Percentiles rank a stretch among this genome's conserved stretches.
Conservation (phyloP, 495 filamentous ascomycete species). For the Pseudotulostoma volvatum region DNA sequence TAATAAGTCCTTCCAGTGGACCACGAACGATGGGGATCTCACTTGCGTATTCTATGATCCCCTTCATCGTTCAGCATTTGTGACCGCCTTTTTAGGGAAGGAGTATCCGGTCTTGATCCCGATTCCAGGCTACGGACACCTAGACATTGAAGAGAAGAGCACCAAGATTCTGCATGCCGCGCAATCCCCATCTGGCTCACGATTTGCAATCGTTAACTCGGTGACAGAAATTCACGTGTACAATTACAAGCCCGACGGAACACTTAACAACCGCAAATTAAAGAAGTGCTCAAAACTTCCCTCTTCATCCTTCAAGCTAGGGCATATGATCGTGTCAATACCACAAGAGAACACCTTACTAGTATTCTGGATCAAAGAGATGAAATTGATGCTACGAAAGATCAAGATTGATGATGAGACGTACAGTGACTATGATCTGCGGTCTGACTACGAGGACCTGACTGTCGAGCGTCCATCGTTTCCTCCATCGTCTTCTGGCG, state of each 20-base stretch:
- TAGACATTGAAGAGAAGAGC: constrained; percentile 5
- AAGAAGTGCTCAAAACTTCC: constrained; percentile 12
- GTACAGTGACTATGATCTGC: constrained; percentile 11
- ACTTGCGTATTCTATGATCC: constrained; percentile 13
- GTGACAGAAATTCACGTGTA: constrained; percentile 13
- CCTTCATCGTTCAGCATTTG: constrained; percentile 8
- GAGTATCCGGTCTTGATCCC: constrained; percentile 11
- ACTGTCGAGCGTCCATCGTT: constrained; percentile 5
- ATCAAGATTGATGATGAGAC: constrained; percentile 8
- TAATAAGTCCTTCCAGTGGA: constrained; percentile 9
- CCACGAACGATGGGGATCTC: constrained; percentile 9
- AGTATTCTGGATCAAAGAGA: constrained; percentile 12
- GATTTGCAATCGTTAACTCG: constrained; percentile 11
- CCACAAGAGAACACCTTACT: constrained; percentile 11
- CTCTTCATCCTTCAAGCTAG: constrained; percentile 9
- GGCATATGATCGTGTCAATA: constrained; percentile 10
- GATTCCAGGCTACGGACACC: constrained; percentile 4
- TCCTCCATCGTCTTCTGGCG: background rate
- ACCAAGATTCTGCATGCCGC: constrained; percentile 11
- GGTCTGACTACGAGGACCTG: constrained; percentile 12
- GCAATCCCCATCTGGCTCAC: constrained; percentile 11
- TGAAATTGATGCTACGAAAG: constrained; percentile 10
- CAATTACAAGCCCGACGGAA: constrained; percentile 9
- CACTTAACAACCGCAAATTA: constrained; percentile 7
- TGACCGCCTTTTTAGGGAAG: constrained; percentile 12